These are phyloP conservation scores for Wickerhamomyces kurtzmanii DNA, from an alignment of 805 yeast species.

Conservation along the genomic window DNA sequence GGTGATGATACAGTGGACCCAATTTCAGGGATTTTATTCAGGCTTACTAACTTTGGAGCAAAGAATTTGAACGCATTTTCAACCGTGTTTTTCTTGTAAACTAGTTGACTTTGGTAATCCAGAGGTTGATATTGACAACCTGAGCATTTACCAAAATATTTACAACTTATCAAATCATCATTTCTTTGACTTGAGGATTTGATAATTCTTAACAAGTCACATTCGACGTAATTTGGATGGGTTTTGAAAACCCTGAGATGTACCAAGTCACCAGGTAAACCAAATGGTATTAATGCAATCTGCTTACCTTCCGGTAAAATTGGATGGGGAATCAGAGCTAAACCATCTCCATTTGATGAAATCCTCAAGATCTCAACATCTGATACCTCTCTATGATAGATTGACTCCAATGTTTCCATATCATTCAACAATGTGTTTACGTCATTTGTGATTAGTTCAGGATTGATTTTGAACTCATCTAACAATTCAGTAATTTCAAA, in stretches of 20 bases:
- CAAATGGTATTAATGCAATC: slow-evolving; percentile 76
- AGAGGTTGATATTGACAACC: slow-evolving; percentile 92
- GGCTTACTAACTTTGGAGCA: slow-evolving; percentile 43
- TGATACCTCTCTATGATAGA: slow-evolving; percentile 48
- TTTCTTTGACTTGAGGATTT: slow-evolving; percentile 31
- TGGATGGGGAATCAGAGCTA: slow-evolving; percentile 63
- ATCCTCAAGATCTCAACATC: slow-evolving; percentile 48
- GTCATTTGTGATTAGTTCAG: slow-evolving; percentile 50
- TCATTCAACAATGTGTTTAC: slow-evolving; percentile 58
- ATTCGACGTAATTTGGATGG: slow-evolving; percentile 63
- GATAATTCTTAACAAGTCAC: slow-evolving; percentile 54
- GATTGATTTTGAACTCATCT: slow-evolving; percentile 26
- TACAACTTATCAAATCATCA: slow-evolving; percentile 61
- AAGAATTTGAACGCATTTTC: slow-evolving; percentile 73
- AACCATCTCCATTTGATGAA: slow-evolving; percentile 82
- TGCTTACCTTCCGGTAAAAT: slow-evolving; percentile 33
- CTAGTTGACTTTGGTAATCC: slow-evolving; percentile 62
- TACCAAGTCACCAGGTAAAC: slow-evolving; percentile 78
- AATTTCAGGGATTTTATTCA: slow-evolving; percentile 46
- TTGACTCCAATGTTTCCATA: slow-evolving; percentile 24
- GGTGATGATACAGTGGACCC: slow-evolving; percentile 71
- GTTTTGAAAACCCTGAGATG: slow-evolving; percentile 66
- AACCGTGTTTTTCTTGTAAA: slow-evolving; percentile 64
- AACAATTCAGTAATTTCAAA: slow-evolving; percentile 61
- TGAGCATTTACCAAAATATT: slow-evolving; percentile 85